Conservation (phyloP, 768 basidiomycete species). For the Phylloporus sp. region DNA sequence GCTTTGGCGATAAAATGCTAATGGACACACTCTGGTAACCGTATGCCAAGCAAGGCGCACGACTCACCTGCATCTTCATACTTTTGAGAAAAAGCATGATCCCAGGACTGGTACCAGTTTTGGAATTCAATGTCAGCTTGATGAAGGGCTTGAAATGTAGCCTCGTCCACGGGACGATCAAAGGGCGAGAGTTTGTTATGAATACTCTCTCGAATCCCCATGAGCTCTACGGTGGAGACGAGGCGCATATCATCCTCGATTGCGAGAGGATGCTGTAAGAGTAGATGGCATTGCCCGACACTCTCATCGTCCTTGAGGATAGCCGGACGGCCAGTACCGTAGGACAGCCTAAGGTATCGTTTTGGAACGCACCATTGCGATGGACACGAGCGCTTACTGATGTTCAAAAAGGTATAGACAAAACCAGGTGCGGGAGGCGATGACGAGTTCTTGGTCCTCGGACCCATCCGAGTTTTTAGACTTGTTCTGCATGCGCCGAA, state of each 20-base stretch:
- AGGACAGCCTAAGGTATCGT: conserved; percentile 68
- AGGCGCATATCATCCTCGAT: conserved; percentile 94
- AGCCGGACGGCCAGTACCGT: conserved; percentile 90
- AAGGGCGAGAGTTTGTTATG: conserved; percentile 79
- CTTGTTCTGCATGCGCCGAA: conserved; percentile 70
- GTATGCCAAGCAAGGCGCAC: conserved; percentile 1
- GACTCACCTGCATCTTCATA: conserved; percentile 74
- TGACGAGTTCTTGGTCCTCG: conserved; percentile 75
- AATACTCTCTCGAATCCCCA: conserved; percentile 82
- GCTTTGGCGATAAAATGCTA: conserved; percentile 86
- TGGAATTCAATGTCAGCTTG: conserved; percentile 76
- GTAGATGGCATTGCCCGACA: conserved; percentile 72
- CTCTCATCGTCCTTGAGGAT: conserved; percentile 92
- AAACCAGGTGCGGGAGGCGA: conserved; percentile 87
- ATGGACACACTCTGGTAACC: conserved; percentile 1
- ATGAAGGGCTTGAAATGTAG: conserved; percentile 67
- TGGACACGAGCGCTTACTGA: conserved; percentile 54
- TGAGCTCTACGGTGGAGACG: conserved; percentile 91
- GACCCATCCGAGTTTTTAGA: conserved; percentile 45
- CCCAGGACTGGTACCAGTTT: conserved; percentile 80
- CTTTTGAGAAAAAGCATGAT: conserved; percentile 73
- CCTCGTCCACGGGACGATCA: conserved; percentile 70
- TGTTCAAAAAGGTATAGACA: conserved; percentile 92
- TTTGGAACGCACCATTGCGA: neutral
- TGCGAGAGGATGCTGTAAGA: conserved; percentile 82